Base-by-base conservation (phyloP, 2,329 filamentous ascomycete species). In the Tolypocladium inflatum region DNA sequence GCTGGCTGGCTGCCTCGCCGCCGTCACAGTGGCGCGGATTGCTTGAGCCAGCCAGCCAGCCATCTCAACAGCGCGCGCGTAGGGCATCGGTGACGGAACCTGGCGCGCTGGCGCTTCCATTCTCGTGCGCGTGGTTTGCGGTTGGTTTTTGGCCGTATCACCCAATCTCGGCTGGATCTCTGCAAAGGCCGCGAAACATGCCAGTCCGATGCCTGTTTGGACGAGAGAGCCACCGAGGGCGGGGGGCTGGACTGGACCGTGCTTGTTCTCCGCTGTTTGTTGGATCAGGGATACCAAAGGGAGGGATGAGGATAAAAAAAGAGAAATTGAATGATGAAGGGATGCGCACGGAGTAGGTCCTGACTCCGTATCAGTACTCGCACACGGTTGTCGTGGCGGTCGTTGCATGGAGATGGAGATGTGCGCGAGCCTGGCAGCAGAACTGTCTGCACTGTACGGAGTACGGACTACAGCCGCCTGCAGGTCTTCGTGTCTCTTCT, bases 151-250 rank as follows among this genome's bases (percentile, higher is more conserved):
- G 35, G 17, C 11, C 21, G 15, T 54, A 52, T 33, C 17, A n/a
- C 41, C 30, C 41, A 61, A 61, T 61, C 58, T 61, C 55, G 57
- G 55, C 37, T 57, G 50, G 26, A 54, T 55, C 52, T 56, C 4
- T 21, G 13, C 35, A 17, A 21, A 23, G 39, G 19, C n/a, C 41
- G 19, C 19, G 19, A 43, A 13, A 21, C 43, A 45, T 45, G 42
- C 11, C 21, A 7, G 42, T 11, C 21, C 23, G 43, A 48, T 50
- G 26, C 45, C n/a, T 33, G 26, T n/a, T 19, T 19, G 26, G 26
- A 50, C 23, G 48, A 51, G 48, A 51, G 6, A 17, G 35, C 35
- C 35, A 37, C 35, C 35, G 11, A 37, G 11, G 35, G 35, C 35
- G 35, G 35, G 35, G 35, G 35, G 35, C 35, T 9, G 35, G 10